A percentile compares a stretch with the other conserved stretches of the same genome.
These are phyloP conservation scores for Colletotrichum tropicicola DNA, from an alignment of 2,329 filamentous ascomycete species.

Conservation along the genomic window DNA sequence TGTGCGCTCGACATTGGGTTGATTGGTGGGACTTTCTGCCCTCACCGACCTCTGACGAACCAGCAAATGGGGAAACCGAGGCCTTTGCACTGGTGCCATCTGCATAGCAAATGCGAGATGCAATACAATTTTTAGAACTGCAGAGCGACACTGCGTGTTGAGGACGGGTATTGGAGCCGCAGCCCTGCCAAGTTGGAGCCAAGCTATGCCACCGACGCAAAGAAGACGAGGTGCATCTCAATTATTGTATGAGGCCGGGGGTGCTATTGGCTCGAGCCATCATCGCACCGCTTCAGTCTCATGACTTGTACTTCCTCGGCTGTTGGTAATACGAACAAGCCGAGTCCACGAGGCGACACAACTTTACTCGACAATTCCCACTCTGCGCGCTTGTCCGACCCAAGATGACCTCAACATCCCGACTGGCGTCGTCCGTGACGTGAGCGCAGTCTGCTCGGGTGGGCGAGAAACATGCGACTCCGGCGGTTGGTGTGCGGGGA, in stretches of 20 bases:
- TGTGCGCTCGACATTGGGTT: not conserved
- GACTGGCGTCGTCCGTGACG: not conserved
- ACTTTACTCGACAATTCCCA: not conserved
- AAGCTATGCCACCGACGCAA: constrained; percentile 21
- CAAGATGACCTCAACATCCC: constrained; percentile 1
- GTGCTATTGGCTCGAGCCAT: constrained; percentile 7
- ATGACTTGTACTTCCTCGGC: constrained; percentile 12
- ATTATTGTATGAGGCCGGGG: constrained; percentile 7
- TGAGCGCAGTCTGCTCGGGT: not conserved
- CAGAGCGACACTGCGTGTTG: not conserved
- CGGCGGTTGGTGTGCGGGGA: not conserved
- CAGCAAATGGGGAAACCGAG: not conserved
- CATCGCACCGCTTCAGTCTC: constrained; percentile 19
- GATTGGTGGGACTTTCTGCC: constrained; percentile 17
- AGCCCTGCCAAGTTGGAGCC: constrained; percentile 22
- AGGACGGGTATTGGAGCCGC: constrained; percentile 20
- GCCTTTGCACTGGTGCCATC: constrained; percentile 8
- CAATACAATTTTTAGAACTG: constrained; percentile 24
- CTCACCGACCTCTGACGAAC: constrained; percentile 12
- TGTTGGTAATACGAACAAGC: constrained; percentile 19
- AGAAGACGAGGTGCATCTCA: constrained; percentile 29
- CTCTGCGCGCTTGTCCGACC: not conserved
- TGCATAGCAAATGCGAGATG: constrained; percentile 20
- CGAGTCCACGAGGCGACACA: not conserved
- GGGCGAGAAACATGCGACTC: not conserved